phyloP scores from a whole-genome alignment of 2,329 filamentous ascomycete genomes.

The Colletotrichum tropicale region DNA sequence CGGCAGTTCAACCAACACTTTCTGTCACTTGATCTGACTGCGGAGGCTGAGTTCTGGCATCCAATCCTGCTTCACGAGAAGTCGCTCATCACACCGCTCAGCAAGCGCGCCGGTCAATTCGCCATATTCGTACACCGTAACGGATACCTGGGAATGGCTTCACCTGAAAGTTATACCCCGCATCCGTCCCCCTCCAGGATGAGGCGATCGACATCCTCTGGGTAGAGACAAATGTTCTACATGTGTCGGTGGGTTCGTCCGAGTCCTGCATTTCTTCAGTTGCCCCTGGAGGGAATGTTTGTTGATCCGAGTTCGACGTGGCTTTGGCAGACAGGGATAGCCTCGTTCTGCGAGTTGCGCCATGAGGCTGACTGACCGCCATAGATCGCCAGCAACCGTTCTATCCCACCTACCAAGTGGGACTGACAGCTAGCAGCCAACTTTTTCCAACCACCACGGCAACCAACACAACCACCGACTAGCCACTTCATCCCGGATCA shows the following conservation, averaged over 20 bases:
- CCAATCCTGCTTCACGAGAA: slow-evolving; percentile 6
- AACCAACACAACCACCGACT: not conserved
- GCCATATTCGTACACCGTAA: not conserved
- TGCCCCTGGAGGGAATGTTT: slow-evolving; percentile 4
- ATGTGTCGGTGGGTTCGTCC: not conserved
- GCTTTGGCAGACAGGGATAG: slow-evolving; percentile 23
- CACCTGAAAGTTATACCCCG: not conserved
- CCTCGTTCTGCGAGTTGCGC: slow-evolving; percentile 9
- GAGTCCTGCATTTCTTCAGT: slow-evolving; percentile 14
- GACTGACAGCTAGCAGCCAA: slow-evolving; percentile 11
- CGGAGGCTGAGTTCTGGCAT: not conserved
- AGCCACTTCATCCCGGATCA: not conserved
- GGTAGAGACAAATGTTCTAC: not conserved
- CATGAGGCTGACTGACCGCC: slow-evolving; percentile 25
- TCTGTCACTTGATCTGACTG: not conserved
- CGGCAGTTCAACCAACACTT: not conserved
- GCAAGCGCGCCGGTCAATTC: not conserved
- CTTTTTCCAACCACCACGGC: slow-evolving; percentile 1
- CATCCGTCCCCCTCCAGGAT: not conserved
- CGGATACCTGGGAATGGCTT: slow-evolving; percentile 8
- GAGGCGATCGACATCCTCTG: slow-evolving; percentile 5
- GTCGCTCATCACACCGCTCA: slow-evolving; percentile 10
- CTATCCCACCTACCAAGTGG: slow-evolving; percentile 8
- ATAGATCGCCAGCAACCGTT: slow-evolving; percentile 17
- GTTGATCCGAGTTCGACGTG: slow-evolving; percentile 16